Evolutionary conservation across 306 rosid species (phyloP), one percentile per base, ranked within the genome.

Genomic region (Inga laurina): DNA sequence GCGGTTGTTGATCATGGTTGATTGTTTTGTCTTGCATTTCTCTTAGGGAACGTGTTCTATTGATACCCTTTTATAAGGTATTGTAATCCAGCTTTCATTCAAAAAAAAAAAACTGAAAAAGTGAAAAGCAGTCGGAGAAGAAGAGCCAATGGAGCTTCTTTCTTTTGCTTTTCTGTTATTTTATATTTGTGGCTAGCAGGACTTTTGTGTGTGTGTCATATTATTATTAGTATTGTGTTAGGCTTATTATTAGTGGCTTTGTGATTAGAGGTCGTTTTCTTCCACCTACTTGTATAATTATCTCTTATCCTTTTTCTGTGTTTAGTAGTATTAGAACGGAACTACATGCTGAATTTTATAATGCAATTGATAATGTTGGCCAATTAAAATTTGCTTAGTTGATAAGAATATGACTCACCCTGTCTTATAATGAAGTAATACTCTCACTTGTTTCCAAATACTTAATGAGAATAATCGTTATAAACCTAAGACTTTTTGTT

Each of bases 41-140:
- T n/a, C n/a, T n/a, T n/a, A n/a, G n/a, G n/a, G n/a, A n/a, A n/a
- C n/a, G n/a, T n/a, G n/a, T n/a, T n/a, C n/a, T n/a, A n/a, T n/a
- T n/a, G n/a, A n/a, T n/a, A n/a, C n/a, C n/a, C n/a, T n/a, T n/a
- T n/a, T n/a, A n/a, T n/a, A n/a, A n/a, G n/a, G n/a, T n/a, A n/a
- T n/a, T n/a, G n/a, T n/a, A n/a, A n/a, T n/a, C n/a, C n/a, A n/a
- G n/a, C n/a, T n/a, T n/a, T n/a, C n/a, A n/a, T n/a, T n/a, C n/a
- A n/a, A n/a, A n/a, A n/a, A n/a, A n/a, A n/a, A n/a, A n/a, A 66
- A 84, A 81, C 87, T 81, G 76, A 81, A 35, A 39, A 84, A 81
- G 67, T 37, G 81, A 21, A 16, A 81, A 81, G 68, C 24, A 66
- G 7, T 35, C 21, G 15, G 19, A 22, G 66, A 59, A 12, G 5